A percentile compares a stretch with the other conserved stretches of the same genome.
Evolutionary conservation across 495 filamentous ascomycete genomes (phyloP).

Genomic region (Podospora bellae-mahoneyi): DNA sequence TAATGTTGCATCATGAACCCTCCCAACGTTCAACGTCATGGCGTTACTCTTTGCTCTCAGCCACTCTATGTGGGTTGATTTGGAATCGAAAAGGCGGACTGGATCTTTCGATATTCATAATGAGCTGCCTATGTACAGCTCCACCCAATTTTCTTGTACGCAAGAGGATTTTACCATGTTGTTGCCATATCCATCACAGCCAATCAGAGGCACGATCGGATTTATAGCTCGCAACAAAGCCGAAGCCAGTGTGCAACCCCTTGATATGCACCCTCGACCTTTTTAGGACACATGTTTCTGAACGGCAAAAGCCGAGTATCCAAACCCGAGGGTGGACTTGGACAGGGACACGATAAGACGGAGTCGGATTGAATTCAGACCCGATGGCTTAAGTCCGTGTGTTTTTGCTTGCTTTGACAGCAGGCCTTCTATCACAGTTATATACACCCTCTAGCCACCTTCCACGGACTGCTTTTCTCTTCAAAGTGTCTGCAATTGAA

Average conservation of each 20-base stretch:
- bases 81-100: no score
- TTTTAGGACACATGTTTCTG: neutral
- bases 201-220: neutral
- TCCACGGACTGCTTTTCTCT: no score
- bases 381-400: neutral
- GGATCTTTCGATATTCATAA: no score
- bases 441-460: neutral
- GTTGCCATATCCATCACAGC: neutral
- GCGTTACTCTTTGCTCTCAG: no score
- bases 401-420: neutral
- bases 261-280: neutral
- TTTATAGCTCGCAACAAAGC: neutral
- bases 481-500: no score
- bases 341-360: neutral
- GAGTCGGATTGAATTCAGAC: neutral
- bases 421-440: neutral
- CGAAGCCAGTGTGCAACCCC: neutral
- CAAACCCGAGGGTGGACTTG: neutral
- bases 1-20: no score
- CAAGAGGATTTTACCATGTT: no score
- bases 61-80: no score
- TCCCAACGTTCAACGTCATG: no score
- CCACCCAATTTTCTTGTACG: no score
- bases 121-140: no score
- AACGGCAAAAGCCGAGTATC: neutral